Percentiles rank a stretch among this genome's conserved stretches.
phyloP scores from a whole-genome alignment of 345 rosid species.

The Lumnitzera racemosa region DNA sequence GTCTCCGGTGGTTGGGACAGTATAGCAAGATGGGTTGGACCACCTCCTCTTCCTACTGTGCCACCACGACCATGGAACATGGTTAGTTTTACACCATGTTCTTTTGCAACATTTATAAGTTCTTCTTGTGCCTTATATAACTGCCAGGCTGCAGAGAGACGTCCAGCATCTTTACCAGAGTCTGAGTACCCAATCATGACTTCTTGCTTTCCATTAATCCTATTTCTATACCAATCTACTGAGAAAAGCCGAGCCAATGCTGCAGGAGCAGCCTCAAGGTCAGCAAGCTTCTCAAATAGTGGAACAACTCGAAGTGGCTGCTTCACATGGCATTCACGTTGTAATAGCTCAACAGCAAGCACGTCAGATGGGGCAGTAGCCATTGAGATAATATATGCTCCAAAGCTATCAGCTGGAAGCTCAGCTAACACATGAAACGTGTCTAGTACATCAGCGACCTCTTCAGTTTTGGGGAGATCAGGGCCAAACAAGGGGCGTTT shows the following conservation, averaged over 20 bases:
- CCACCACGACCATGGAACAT: conserved; percentile 99
- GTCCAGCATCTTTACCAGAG: conserved; percentile 96
- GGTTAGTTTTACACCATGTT: conserved; percentile 81
- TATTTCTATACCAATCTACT: conserved; percentile 83
- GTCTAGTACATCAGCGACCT: conserved; percentile 81
- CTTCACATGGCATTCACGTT: conserved; percentile 88
- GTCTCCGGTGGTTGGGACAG: conserved; percentile 99
- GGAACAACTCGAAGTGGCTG: conserved; percentile 96
- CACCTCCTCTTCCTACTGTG: conserved; percentile 99
- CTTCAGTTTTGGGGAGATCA: conserved; percentile 92
- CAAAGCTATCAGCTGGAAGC: conserved; percentile 82
- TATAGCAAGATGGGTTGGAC: conserved; percentile 98
- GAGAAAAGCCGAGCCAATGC: conserved; percentile 90
- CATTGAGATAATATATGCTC: conserved; percentile 98
- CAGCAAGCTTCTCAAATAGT: conserved; percentile 95
- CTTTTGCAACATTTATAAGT: conserved; percentile 82
- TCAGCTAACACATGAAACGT: conserved; percentile 80
- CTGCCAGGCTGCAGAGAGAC: conserved; percentile 98
- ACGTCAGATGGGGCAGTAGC: conserved; percentile 95
- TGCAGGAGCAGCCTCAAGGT: conserved; percentile 96
- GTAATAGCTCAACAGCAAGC: conserved; percentile 92
- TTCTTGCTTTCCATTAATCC: conserved; percentile 90
- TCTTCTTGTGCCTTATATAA: conserved; percentile 96
- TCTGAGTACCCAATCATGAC: conserved; percentile 99
- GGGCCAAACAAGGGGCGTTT: conserved; percentile 92